Conservation (phyloP, 768 basidiomycete genomes). For the Pleurotus tuber-regium region DNA sequence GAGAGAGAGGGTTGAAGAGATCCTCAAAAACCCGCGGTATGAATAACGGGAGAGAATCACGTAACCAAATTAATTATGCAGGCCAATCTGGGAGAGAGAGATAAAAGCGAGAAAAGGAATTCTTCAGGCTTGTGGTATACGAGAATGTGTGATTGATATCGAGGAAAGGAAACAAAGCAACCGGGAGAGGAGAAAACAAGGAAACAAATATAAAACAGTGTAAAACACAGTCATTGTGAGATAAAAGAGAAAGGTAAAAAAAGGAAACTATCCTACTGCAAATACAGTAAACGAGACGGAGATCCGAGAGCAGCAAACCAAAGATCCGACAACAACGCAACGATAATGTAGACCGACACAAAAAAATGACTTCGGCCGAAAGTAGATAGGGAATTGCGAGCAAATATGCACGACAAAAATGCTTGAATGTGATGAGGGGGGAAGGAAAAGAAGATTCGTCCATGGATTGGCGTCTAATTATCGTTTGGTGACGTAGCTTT, state of each 20-base stretch:
- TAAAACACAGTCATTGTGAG: conserved; percentile 9
- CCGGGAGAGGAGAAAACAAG: neutral
- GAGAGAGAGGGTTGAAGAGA: conserved; percentile 14
- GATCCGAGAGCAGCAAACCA: conserved; percentile 7
- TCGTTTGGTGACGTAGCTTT: conserved; percentile 6
- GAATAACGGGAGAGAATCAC: conserved; percentile 8
- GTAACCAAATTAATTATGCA: conserved; percentile 6
- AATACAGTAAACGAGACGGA: neutral
- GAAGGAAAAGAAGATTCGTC: neutral
- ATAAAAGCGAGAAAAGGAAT: too few species aligned
- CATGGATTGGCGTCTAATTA: conserved; percentile 5
- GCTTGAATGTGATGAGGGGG: neutral
- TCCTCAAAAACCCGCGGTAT: conserved; percentile 17
- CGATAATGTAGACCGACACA: neutral
- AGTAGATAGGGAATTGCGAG: neutral
- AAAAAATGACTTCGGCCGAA: neutral
- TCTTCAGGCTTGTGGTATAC: conserved; percentile 9
- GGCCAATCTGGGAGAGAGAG: conserved; percentile 11
- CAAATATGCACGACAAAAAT: neutral
- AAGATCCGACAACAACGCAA: neutral
- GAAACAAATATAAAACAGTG: conserved; percentile 17
- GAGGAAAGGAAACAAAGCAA: conserved; percentile 13
- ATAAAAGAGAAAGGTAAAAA: conserved; percentile 19
- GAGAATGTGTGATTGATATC: conserved; percentile 15
- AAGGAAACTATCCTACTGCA: conserved; percentile 10